phyloP scores from a whole-genome alignment of 352 stramenopile species.

The Aphanomyces cochlioides region DNA sequence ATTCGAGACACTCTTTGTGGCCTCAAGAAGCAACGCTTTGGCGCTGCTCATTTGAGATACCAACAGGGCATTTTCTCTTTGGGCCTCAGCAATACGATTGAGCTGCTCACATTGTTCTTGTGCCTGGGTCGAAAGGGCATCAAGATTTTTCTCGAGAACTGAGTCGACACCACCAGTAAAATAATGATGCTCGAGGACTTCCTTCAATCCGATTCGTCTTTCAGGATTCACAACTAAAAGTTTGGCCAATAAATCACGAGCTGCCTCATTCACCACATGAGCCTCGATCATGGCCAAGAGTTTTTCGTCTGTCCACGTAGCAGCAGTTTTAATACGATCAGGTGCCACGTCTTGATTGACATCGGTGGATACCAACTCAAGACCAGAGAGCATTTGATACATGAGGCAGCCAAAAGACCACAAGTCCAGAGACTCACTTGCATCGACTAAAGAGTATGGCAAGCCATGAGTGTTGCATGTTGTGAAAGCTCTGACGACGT shows the following conservation, averaged over 20 bases:
- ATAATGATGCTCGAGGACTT: slow-evolving; percentile 28
- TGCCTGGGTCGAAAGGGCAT: too few relatives aligned
- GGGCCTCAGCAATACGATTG: too few relatives aligned
- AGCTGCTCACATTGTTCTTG: too few relatives aligned
- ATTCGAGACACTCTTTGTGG: not conserved
- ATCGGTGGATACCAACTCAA: slow-evolving; percentile 2
- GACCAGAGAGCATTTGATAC: slow-evolving; percentile 22
- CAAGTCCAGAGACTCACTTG: slow-evolving; percentile 20
- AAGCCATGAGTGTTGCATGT: not conserved
- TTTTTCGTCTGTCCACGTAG: slow-evolving; percentile 27
- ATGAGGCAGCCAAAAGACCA: slow-evolving; percentile 31
- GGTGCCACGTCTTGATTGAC: slow-evolving; percentile 21
- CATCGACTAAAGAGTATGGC: slow-evolving; percentile 20
- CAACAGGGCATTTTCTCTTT: too few relatives aligned
- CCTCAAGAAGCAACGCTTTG: not conserved
- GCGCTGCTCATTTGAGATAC: too few relatives aligned
- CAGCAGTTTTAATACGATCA: slow-evolving; percentile 5
- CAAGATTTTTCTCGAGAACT: too few relatives aligned
- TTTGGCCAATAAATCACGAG: slow-evolving; percentile 23
- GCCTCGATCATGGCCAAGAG: slow-evolving; percentile 7
- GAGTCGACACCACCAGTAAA: not conserved
- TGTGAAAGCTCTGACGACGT: not conserved
- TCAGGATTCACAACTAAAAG: slow-evolving; percentile 23
- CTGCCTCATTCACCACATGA: slow-evolving; percentile 13
- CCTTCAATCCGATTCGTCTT: slow-evolving; percentile 10